These are phyloP conservation scores for Boletus smithii DNA, from an alignment of 1,284 basidiomycete species.

Conservation along the genomic window DNA sequence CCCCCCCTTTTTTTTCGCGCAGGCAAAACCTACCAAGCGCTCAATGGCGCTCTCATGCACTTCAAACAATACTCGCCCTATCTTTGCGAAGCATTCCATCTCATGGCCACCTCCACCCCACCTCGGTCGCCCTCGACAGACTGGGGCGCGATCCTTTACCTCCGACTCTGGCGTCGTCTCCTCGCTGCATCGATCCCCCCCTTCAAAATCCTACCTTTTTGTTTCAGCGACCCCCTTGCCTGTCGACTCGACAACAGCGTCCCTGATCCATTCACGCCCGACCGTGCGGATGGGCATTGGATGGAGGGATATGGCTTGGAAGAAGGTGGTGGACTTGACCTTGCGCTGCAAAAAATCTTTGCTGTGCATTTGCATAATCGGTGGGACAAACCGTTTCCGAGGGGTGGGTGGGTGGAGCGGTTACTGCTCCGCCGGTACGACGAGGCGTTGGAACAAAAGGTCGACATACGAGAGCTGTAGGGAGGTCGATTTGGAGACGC, in stretches of 20 bases:
- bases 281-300: constrained; percentile 57
- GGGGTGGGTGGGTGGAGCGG: constrained; percentile 77
- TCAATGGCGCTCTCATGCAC: constrained; percentile 93
- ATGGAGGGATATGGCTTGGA: constrained; percentile 54
- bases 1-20: neutral
- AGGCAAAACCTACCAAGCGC: constrained; percentile 84
- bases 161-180: constrained; percentile 82
- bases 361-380: constrained; percentile 91
- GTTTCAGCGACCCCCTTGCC: constrained; percentile 85
- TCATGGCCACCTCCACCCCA: constrained; percentile 73
- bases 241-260: constrained; percentile 89
- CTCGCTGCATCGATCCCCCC: constrained; percentile 70
- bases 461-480: neutral
- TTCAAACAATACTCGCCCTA: constrained; percentile 87
- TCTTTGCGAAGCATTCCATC: constrained; percentile 90
- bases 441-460: constrained; percentile 6
- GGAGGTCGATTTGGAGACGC: no score
- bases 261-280: constrained; percentile 80
- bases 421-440: constrained; percentile 67
- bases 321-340: constrained; percentile 65
- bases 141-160: constrained; percentile 89
- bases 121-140: constrained; percentile 81
- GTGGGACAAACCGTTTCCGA: constrained; percentile 82
- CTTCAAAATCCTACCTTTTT: constrained; percentile 89
- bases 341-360: constrained; percentile 70